Base-by-base conservation (phyloP, 164 flowering plant species). In the Macadamia integrifolia region DNA sequence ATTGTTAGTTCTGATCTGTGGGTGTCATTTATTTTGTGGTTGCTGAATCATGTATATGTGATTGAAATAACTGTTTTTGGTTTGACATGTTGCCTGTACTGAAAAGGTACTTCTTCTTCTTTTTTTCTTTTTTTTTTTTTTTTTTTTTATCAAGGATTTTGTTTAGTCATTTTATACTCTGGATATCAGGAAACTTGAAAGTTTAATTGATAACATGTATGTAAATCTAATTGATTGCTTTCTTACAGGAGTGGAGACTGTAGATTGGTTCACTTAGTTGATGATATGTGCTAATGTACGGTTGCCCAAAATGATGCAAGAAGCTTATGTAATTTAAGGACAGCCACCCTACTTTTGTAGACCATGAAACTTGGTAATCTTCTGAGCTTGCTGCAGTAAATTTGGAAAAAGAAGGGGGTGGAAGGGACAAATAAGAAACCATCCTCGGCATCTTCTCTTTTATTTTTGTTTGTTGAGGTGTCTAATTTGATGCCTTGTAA, bases 281-380 rank as follows among this genome's bases (percentile, higher is more conserved):
- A 53, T 49, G 40, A 8, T 35, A 12, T 52, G 23, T 60, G 49
- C 46, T 8, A 32, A 30, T 59, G 50, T 62, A 44, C 66, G 68
- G 61, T 72, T 66, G 69, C 53, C 31, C 31, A 58, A 35, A 35
- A 35, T 35, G 40, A 35, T 35, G 5, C 40, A 35, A 53, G 57
- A 53, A 53, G 6, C 50, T 46, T n/a, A 61, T 70, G 42, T 67
- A 14, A 0, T 70, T 58, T 28, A 1, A 57, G 14, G 23, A 43
- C 56, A 11, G 3, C 5, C 40, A 35, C 58, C 62, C 64, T 8
- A 3, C 62, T 57, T 18, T 58, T 60, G 73, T 69, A 30, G 79
- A 77, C 43, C 62, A 79, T 78, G 83, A 80, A 74, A 69, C 64
- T 72, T 52, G 81, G 80, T 77, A 82, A 74, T 64, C 44, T 14